Evolutionary conservation across 768 basidiomycete genomes (phyloP).

Genomic region (Russula sp.): DNA sequence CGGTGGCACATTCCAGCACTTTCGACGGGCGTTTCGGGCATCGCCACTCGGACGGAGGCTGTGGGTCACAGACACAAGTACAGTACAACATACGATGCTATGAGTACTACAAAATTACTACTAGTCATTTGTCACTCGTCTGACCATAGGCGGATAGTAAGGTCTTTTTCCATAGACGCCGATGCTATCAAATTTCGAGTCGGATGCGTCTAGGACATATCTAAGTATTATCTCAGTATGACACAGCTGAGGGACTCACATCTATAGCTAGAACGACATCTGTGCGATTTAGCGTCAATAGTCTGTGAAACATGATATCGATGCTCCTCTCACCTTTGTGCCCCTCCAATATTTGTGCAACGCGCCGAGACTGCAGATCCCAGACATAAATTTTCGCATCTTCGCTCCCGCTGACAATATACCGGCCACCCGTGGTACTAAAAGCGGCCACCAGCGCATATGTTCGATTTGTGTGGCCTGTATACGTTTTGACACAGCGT

Average conservation of each 20-base stretch:
- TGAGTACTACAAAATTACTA: background rate
- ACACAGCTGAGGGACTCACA: conserved; percentile 30
- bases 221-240: conserved; percentile 10
- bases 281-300: conserved; percentile 20
- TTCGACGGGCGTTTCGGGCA: background rate
- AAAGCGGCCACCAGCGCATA: conserved; percentile 75
- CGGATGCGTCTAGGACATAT: conserved; percentile 62
- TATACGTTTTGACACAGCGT: conserved; percentile 88
- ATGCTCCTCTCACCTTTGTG: conserved; percentile 57
- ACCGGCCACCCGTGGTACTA: conserved; percentile 51
- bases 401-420: conserved; percentile 85
- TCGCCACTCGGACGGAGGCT: background rate
- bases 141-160: conserved; percentile 67
- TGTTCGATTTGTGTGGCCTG: conserved; percentile 79
- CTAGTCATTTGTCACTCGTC: background rate
- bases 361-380: conserved; percentile 78
- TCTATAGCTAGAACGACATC: conserved; percentile 75
- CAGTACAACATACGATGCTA: background rate
- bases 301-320: background rate
- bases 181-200: conserved; percentile 71
- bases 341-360: conserved; percentile 69
- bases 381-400: conserved; percentile 85
- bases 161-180: conserved; percentile 85
- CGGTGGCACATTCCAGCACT: background rate
- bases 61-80: background rate